Evolutionary conservation across 495 filamentous ascomycete genomes (phyloP), one percentile per base, ranked within the genome.

Genomic region (Chaetomium fimeti): DNA sequence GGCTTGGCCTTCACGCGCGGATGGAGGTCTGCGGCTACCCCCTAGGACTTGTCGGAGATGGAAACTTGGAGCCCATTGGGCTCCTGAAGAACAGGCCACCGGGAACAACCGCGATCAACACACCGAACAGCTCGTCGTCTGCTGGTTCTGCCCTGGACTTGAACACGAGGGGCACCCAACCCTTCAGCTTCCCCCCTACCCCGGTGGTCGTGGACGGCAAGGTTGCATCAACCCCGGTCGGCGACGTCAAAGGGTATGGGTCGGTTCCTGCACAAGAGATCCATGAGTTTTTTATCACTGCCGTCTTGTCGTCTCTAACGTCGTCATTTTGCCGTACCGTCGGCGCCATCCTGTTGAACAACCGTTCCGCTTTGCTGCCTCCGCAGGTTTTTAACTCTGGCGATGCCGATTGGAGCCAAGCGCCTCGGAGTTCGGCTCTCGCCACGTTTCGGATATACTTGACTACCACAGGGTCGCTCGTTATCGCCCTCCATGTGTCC

Each of bases 91-190:
- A 69, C 57, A 72, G 76, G 6, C 53, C 65, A 40, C 66, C 73
- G 16, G 77, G 71, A 18, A 67, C 66, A 36, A 81, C 79, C 58
- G 54, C 71, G 9, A 73, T 69, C 40, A 78, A 74, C 62, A 81
- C 82, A 12, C 79, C 81, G 22, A 81, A 71, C 48, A 81, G 75
- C 65, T 82, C 78, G 22, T 79, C 80, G 12, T 83, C 82, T 11
- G 76, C 75, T 7, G 76, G 72, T n/a, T 79, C 81, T 25, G 75
- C 71, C 51, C 48, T 79, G 7, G 83, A 84, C 16, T 45, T 71
- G 52, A 56, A 74, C 29, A 59, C 76, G 48, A 75, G 77, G 54
- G 75, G 63, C 60, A 61, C 70, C 2, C 81, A 78, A 57, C 24
- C 71, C 9, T 64, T 70, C 66, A 63, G 43, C 45, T 22, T 70